Base-by-base conservation (phyloP, 345 rosid genomes). In the thale cress (Arabidopsis thaliana) region DNA sequence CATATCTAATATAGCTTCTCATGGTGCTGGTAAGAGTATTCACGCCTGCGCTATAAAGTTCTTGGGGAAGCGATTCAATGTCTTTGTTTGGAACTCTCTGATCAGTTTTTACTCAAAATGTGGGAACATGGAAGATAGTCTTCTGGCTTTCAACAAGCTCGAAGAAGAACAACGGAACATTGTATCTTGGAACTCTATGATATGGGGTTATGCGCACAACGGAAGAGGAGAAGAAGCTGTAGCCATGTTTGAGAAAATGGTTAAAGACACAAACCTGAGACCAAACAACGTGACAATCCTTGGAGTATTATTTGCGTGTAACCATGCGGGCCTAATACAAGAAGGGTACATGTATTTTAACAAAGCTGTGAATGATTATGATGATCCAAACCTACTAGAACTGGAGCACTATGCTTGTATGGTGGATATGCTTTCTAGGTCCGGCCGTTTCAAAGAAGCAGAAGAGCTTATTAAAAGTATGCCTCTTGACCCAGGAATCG, bases 51-150 rank as follows among this genome's bases (percentile, higher is more conserved):
- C 80, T 8, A 57, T 89, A 42, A 93, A 91, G 87, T 77, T 49
- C 65, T 76, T 85, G 55, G 87, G 86, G 20, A 69, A 76, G 68
- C 30, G 51, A 42, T 50, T 64, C 41, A 59, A 76, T 48, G 83
- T 81, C 66, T 90, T 79, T 67, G 84, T 81, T 60, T 81, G 75
- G 75, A 93, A 93, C 68, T 83, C 93, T 73, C 66, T 93, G 20
- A 80, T 93, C 37, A 93, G 92, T 67, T 87, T 87, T 49, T 91
- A 93, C 79, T 88, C 96, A 3, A 90, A 87, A 79, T 91, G 96
- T 52, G 98, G 97, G 13, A 85, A 81, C 82, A 82, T 87, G 91
- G 89, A 85, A 61, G 91, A 90, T 40, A 67, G 91, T 81, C 83
- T 85, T 30, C 46, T 73, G 62, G 85, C 87, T 69, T 93, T 93